Evolutionary conservation across 805 yeast genomes (phyloP), one percentile per base, ranked within the genome.

Genomic region (Saccharomyces jurei): DNA sequence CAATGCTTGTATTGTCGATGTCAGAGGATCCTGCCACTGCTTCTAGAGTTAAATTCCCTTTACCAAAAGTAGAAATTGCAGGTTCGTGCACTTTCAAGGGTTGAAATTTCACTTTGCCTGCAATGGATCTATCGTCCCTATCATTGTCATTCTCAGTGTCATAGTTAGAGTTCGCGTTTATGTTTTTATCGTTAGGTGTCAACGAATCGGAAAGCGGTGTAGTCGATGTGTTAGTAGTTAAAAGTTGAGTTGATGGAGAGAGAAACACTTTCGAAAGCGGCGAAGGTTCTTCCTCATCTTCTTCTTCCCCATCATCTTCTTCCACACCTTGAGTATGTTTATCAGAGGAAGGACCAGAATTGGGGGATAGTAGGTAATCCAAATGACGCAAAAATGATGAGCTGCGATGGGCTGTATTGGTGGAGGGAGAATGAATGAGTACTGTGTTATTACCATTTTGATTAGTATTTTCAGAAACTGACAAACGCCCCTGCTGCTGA

Each of bases 21-120:
- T 22, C 36, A 8, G 56, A 32, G 9, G 53, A 44, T 28, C 51
- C 58, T 0, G 57, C 62, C 31, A 71, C 60, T 6, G 63, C 74
- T 50, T 72, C 76, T 28, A 79, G 65, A 0, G 75, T 71, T 44
- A 82, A 68, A 54, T 79, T 77, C 2, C 87, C 87, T 49, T 71
- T 71, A 3, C 87, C 87, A 61, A 82, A 62, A 0, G 85, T 75
- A 29, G 77, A 72, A 13, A 81, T 63, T 0, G 82, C 80, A 3
- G 81, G 77, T 72, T 56, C 32, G 21, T 28, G 49, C 4, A 46
- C 32, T 58, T 9, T 79, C 71, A 64, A 75, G 71, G 61, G 62
- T 53, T 65, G 60, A 46, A 68, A 67, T 50, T 65, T 63, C 4
- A 67, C 70, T 46, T 61, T 66, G 31, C 60, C 61, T 4, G 61